Percentiles rank a stretch among this genome's conserved stretches.
Conservation (phyloP, 176 grass and related monocot genomes). For the Hordeum marinum region DNA sequence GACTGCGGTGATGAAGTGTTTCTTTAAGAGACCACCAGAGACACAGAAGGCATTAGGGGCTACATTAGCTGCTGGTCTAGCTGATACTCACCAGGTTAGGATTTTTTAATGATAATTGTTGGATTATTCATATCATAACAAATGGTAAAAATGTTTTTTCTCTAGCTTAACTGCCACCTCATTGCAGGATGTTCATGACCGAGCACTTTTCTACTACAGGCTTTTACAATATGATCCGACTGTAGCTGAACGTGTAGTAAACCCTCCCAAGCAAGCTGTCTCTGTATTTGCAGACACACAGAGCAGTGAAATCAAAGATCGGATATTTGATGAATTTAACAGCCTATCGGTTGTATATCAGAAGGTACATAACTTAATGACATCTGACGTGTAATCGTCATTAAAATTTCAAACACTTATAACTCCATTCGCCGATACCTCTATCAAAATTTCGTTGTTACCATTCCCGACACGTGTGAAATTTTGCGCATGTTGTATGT, state of each 20-base stretch:
- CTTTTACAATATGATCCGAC: slow-evolving; percentile 85
- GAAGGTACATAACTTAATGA: slow-evolving; percentile 51
- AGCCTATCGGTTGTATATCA: slow-evolving; percentile 92
- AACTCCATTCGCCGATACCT: background rate
- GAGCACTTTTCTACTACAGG: slow-evolving; percentile 97
- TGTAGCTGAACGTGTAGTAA: slow-evolving; percentile 85
- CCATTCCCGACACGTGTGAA: background rate
- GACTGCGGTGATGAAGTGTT: slow-evolving; percentile 95
- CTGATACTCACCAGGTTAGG: slow-evolving; percentile 82
- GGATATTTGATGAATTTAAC: slow-evolving; percentile 99
- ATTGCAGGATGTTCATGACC: slow-evolving; percentile 93
- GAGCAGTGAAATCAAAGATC: slow-evolving; percentile 94
- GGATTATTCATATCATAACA: background rate
- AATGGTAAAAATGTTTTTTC: slow-evolving; percentile 10
- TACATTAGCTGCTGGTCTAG: slow-evolving; percentile 79
- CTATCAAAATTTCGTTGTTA: background rate
- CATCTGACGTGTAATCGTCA: background rate
- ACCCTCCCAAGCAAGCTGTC: slow-evolving; percentile 98
- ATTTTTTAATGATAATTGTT: background rate
- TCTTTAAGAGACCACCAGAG: slow-evolving; percentile 94
- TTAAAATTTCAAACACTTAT: background rate
- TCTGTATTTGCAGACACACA: slow-evolving; percentile 98
- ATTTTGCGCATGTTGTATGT: background rate
- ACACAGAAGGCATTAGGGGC: slow-evolving; percentile 85
- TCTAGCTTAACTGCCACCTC: slow-evolving; percentile 17